Evolutionary conservation across 495 filamentous ascomycete species (phyloP), one percentile per base, ranked within the genome.

Genomic region (Tuber magnatum): DNA sequence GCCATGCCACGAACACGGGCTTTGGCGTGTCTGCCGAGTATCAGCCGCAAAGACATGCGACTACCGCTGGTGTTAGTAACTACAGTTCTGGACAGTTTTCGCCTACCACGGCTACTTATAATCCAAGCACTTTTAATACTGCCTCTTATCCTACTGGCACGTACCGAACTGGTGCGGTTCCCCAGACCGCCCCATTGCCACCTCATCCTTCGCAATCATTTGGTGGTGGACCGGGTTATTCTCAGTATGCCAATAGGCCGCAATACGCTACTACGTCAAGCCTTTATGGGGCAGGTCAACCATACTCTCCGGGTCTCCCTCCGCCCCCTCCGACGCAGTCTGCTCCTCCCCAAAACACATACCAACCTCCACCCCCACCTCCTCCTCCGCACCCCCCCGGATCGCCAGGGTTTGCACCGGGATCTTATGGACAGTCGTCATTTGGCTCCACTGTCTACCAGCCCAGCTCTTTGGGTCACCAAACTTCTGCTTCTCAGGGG

Each of bases 311-410:
- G 24, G 77, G 81, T n/a, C 73, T 82, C 24, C 81, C 80, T 20
- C 81, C 81, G 10, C 74, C 72, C 28, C 70, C 80, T 68, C 43
- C 81, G 22, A 16, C 56, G 12, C 81, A 82, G 51, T 80, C 81
- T 38, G 74, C 76, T 68, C 76, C 80, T 9, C 76, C 81, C 32
- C 76, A 78, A 69, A 82, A 70, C 71, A 44, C 75, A 16, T 82
- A 82, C 73, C 78, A 82, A 56, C 80, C 80, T 5, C 80, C 80
- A 1, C 80, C 80, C 3, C 80, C 80, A 10, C 80, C 80, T 8
- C 80, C 80, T 0, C 80, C 77, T 22, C 80, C 80, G 35, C 80
- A 81, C 71, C 80, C 80, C 6, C 80, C 80, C 24, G 74, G 74
- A 22, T 82, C 80, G n/a, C 80, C 80, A 56, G 77, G 71, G 8